Percentiles rank a stretch among this genome's conserved stretches.
phyloP scores from a whole-genome alignment of 2,329 filamentous ascomycete species.

The Clathrospora elynae region DNA sequence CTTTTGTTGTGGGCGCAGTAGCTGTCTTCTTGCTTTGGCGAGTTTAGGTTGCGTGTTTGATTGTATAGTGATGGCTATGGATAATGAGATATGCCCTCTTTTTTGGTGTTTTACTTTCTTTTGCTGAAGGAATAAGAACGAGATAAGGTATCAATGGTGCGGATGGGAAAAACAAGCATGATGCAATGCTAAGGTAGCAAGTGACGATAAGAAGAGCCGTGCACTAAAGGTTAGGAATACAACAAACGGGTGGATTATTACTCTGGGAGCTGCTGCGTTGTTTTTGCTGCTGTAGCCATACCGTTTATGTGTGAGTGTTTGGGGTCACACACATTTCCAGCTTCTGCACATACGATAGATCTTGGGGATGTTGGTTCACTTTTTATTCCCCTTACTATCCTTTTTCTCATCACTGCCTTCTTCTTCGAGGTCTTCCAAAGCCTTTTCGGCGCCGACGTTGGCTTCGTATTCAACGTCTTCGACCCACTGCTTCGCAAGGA shows the following conservation, averaged over 20 bases:
- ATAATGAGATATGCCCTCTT: no score
- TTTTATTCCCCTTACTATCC: constrained; percentile 16
- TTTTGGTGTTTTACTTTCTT: no score
- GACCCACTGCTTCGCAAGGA: constrained; percentile 30
- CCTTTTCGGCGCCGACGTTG: constrained; percentile 38
- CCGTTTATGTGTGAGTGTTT: not conserved
- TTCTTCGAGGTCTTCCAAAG: constrained; percentile 31
- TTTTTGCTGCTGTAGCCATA: not conserved
- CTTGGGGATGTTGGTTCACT: no score
- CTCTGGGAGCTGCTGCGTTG: not conserved
- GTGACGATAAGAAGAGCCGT: no score
- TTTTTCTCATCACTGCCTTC: constrained; percentile 3
- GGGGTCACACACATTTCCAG: not conserved
- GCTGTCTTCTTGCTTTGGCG: not conserved
- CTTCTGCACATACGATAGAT: no score
- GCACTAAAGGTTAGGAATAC: no score
- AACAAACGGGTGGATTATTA: not conserved
- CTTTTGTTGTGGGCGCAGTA: no score
- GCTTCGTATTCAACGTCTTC: constrained; percentile 38
- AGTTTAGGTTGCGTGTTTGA: not conserved
- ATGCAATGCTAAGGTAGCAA: no score
- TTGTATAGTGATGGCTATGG: no score
- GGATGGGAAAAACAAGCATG: no score
- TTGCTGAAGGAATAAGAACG: no score
- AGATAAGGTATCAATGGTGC: no score